Base-by-base conservation (phyloP, 805 yeast species). In the Candida piceae region DNA sequence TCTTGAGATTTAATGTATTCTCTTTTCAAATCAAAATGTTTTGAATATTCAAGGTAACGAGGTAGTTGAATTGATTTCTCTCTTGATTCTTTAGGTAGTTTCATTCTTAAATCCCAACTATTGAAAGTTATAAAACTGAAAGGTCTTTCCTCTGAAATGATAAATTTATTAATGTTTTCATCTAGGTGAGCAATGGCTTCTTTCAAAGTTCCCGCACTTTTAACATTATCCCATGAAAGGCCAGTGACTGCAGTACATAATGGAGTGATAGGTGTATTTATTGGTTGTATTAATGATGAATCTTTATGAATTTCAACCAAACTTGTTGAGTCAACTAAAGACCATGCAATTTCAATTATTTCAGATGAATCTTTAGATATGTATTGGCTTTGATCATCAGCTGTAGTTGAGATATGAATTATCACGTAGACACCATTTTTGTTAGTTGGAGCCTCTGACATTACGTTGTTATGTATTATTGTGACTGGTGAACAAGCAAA, bases 41-140 rank as follows among this genome's bases (percentile, higher is more conserved):
- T 69, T 3, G 96, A 84, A 46, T 80, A 80, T 55, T 80, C 85
- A 40, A 89, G 62, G 55, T 81, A 85, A 4, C 74, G 67, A 0
- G 96, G 96, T 38, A 88, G 67, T 4, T 69, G 72, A 39, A 83
- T 78, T 9, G 76, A 72, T 54, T 82, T 77, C 53, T 85, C 95
- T 28, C 86, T 68, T 7, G 95, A 85, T 56, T 87, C 95, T 32
- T 94, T 70, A 10, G 84, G 82, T 24, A 89, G 62, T 52, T 80
- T 82, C 32, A 89, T 89, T 41, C 88, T 70, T 32, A 88, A 63
- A 50, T 80, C 80, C 80, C 82, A 78, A 12, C 73, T 64, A 51
- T 78, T 76, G 42, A 76, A 66, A 1, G 87, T 71, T 33, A 87
- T 79, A 47, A 87, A 75, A 3, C 78, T 66, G 55, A 84, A 80